A percentile compares a stretch with the other conserved stretches of the same genome.
These are phyloP conservation scores for Phanerochaete carnosa DNA, from an alignment of 768 basidiomycete species.

Conservation along the genomic window DNA sequence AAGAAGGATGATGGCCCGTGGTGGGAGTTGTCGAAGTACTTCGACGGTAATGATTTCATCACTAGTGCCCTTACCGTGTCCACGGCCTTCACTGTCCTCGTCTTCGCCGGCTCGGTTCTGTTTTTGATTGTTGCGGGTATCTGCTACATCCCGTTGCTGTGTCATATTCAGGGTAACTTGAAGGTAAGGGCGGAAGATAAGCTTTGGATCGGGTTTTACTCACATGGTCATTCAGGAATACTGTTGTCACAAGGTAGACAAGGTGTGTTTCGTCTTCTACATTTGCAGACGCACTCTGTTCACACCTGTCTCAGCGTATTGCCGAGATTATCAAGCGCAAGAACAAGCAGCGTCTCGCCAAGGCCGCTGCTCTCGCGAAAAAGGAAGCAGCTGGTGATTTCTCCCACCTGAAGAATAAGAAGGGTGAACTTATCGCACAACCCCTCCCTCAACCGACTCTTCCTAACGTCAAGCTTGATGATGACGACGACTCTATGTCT, in stretches of 20 bases:
- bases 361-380: constrained; percentile 78
- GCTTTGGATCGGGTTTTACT: background rate
- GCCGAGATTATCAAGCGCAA: constrained; percentile 89
- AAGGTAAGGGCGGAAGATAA: constrained; percentile 58
- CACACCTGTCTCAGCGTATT: constrained; percentile 61
- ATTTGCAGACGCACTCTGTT: constrained; percentile 9
- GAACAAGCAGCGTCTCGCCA: constrained; percentile 79
- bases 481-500: constrained; percentile 55
- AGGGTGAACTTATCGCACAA: constrained; percentile 76
- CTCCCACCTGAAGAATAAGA: constrained; percentile 91
- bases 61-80: constrained; percentile 85
- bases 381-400: constrained; percentile 91
- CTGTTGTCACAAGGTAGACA: constrained; percentile 98
- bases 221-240: constrained; percentile 52
- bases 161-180: constrained; percentile 94
- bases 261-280: constrained; percentile 48
- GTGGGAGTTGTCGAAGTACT: constrained; percentile 78
- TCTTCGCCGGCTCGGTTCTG: constrained; percentile 82
- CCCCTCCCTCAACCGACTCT: constrained; percentile 92
- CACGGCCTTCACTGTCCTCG: constrained; percentile 84
- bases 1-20: constrained; percentile 49
- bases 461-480: constrained; percentile 86
- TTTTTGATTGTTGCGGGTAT: constrained; percentile 81
- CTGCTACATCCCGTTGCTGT: constrained; percentile 90
- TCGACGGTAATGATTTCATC: constrained; percentile 59